These are phyloP conservation scores for Blastomyces gilchristii DNA, from an alignment of 2,329 filamentous ascomycete species.

Conservation along the genomic window DNA sequence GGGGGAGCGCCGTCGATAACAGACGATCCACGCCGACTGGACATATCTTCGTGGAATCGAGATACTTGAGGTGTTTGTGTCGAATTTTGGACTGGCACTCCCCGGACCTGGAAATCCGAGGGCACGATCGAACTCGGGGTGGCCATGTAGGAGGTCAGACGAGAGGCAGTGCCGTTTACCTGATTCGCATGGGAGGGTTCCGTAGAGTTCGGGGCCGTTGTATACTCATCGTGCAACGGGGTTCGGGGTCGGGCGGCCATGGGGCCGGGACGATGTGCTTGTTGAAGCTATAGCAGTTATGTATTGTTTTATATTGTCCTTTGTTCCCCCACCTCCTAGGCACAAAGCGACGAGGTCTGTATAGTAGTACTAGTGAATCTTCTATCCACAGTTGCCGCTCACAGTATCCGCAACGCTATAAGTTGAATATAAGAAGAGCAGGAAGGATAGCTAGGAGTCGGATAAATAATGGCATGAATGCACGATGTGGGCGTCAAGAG, in stretches of 20 bases:
- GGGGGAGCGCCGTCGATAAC: slow-evolving; percentile 20
- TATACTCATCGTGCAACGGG: slow-evolving; percentile 31
- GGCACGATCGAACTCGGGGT: slow-evolving; percentile 19
- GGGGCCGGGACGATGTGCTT: slow-evolving; percentile 5
- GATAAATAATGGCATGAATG: not conserved
- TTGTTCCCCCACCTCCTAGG: not conserved
- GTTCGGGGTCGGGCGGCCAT: slow-evolving; percentile 31
- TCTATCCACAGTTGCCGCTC: not conserved
- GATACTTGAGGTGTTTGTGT: slow-evolving; percentile 25
- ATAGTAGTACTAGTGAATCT: not conserved
- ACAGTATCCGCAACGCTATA: not conserved
- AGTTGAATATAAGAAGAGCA: not conserved
- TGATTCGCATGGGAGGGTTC: slow-evolving; percentile 25
- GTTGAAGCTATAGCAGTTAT: not conserved
- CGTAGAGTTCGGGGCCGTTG: slow-evolving; percentile 21
- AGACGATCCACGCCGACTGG: slow-evolving; percentile 28
- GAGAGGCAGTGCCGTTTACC: slow-evolving; percentile 25
- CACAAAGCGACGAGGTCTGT: not conserved
- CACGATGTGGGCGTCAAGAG: not conserved
- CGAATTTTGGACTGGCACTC: slow-evolving; percentile 24
- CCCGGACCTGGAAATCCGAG: slow-evolving; percentile 31
- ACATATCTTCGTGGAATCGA: slow-evolving; percentile 32
- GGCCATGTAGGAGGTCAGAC: slow-evolving; percentile 34
- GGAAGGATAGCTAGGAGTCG: not conserved
- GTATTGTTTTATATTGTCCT: not conserved